Conservation (phyloP, 192 early-diverging fungal species). For the Glomus cerebriforme region DNA sequence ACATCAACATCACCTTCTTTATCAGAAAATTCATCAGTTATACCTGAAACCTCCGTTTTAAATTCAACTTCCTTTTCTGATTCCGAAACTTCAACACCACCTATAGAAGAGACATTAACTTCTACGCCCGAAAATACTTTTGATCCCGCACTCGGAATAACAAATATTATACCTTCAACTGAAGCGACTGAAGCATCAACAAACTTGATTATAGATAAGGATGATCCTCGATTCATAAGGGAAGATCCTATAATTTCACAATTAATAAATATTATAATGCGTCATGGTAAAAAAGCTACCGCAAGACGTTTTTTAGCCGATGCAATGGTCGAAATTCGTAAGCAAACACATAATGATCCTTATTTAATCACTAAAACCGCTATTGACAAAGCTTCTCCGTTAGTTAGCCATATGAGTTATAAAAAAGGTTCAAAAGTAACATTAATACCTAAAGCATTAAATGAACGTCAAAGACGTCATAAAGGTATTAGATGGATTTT, state of each 20-base stretch:
- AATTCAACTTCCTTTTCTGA: too few relatives aligned
- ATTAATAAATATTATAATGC: conserved; percentile 90
- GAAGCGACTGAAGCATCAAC: neutral
- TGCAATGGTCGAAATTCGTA: conserved; percentile 69
- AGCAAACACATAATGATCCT: conserved; percentile 66
- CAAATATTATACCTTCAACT: neutral
- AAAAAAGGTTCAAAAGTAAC: conserved; percentile 83
- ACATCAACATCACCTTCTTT: too few relatives aligned
- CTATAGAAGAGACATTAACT: neutral
- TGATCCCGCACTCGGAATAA: neutral
- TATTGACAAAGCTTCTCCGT: conserved; percentile 71
- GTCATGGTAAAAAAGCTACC: conserved; percentile 84
- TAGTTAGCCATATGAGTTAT: conserved; percentile 69
- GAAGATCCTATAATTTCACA: conserved; percentile 72
- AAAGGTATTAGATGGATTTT: conserved; percentile 87
- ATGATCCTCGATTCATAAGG: conserved; percentile 45
- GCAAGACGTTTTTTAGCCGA: conserved; percentile 68
- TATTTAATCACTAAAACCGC: conserved; percentile 67
- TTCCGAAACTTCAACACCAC: neutral
- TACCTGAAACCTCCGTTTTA: too few relatives aligned
- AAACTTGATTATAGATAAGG: neutral
- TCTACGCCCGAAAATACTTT: neutral
- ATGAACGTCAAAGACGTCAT: conserved; percentile 71
- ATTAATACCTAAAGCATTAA: conserved; percentile 77
- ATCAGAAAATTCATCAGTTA: neutral